Evolutionary conservation across 306 rosid species (phyloP), one percentile per base, ranked within the genome.

Genomic region (Senna tora): DNA sequence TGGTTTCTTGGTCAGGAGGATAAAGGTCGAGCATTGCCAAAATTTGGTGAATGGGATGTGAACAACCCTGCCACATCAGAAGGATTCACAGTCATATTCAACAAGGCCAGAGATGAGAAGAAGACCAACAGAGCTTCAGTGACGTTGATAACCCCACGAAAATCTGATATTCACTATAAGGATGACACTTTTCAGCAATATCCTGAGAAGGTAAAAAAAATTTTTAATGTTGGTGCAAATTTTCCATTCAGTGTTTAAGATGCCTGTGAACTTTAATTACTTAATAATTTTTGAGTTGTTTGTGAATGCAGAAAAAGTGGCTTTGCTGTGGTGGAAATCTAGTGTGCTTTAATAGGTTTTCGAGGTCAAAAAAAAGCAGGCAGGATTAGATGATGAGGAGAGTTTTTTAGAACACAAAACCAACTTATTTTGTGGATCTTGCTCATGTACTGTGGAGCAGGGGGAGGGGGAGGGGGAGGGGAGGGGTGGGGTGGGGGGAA

Each of bases 31-130:
- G 78, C 94, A 62, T 59, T 92, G 79, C 97, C 97, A 1, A 89
- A 92, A 77, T 92, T 92, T 62, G 97, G 97, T 4, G 96, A 89
- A 72, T 92, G 97, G 96, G 97, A 92, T 73, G 97, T 92, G 45
- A 89, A 92, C 56, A 87, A 89, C 73, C 97, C 97, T 6, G 96
- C 97, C n/a, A 84, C 97, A 49, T 92, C 97, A 0, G 97, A 89
- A 84, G 96, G 96, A 59, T 92, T 86, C 67, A 92, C 97, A 2
- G 92, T 92, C 20, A 92, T 89, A 77, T 92, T 92, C 84, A 92
- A 84, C 66, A 87, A 89, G 73, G 96, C 97, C 33, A 85, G 97
- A 79, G 87, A 89, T 65, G 94, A 89, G 84, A 92, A 89, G 85
- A 92, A 87, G 82, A 84, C 90, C 30, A 84, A 50, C 30, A 59